A percentile compares a stretch with the other conserved stretches of the same genome.
These are phyloP conservation scores for Lactarius vividus DNA, from an alignment of 768 basidiomycete genomes.

Conservation along the genomic window DNA sequence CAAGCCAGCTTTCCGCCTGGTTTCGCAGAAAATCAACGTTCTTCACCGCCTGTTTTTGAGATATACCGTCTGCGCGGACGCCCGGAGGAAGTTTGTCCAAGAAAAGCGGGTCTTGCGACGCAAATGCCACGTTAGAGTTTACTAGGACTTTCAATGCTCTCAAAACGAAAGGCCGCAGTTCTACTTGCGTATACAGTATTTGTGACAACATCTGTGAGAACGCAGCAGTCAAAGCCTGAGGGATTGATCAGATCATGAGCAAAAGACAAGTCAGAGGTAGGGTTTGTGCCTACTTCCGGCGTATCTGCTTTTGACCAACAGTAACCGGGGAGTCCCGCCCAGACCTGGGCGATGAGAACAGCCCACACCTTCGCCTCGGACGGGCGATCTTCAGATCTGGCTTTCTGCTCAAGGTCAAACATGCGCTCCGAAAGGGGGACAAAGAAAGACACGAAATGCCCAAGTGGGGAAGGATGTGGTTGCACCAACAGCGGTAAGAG, in stretches of 20 bases:
- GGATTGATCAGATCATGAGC: neutral
- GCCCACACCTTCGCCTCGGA: conserved; percentile 96
- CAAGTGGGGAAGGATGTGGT: conserved; percentile 74
- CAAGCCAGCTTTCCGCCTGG: conserved; percentile 90
- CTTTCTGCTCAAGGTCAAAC: conserved; percentile 83
- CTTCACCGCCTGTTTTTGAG: conserved; percentile 55
- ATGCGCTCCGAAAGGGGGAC: conserved; percentile 92
- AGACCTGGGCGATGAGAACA: conserved; percentile 89
- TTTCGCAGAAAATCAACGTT: conserved; percentile 72
- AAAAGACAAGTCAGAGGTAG: neutral
- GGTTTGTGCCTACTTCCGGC: conserved; percentile 47
- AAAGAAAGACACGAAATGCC: conserved; percentile 87
- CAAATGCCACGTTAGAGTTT: conserved; percentile 66
- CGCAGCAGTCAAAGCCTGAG: conserved; percentile 65
- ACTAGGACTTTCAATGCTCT: conserved; percentile 78
- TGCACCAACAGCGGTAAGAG: conserved; percentile 83
- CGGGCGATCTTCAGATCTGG: conserved; percentile 66
- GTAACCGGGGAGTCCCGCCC: conserved; percentile 90
- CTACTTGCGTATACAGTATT: conserved; percentile 85
- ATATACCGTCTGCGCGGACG: conserved; percentile 39
- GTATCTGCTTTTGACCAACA: conserved; percentile 80
- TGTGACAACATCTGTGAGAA: conserved; percentile 92
- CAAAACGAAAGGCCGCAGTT: conserved; percentile 79
- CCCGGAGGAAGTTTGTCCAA: conserved; percentile 33
- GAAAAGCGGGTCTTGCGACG: conserved; percentile 38